Percentiles rank a stretch among this genome's conserved stretches.
Conservation (phyloP, 1,139 yeast species). For the Debaryomyces robertsiae region DNA sequence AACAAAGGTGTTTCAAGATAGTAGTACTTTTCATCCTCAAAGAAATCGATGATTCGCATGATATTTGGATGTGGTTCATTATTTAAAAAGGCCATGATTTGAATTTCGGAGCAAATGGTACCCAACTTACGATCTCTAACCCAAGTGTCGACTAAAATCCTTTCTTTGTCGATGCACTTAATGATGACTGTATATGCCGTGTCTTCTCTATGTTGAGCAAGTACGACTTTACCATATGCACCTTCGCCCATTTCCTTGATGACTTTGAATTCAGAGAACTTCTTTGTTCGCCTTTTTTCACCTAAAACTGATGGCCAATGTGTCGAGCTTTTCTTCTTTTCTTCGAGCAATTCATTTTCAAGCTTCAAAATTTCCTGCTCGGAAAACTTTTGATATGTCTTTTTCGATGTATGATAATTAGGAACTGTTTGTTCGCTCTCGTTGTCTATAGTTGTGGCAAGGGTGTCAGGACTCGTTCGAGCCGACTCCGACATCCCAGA, state of each 20-base stretch:
- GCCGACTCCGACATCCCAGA: slow-evolving; percentile 5
- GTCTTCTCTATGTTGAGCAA: slow-evolving; percentile 70
- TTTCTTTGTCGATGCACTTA: slow-evolving; percentile 87
- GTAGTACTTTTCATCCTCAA: slow-evolving; percentile 86
- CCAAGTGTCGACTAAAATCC: slow-evolving; percentile 96
- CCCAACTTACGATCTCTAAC: slow-evolving; percentile 89
- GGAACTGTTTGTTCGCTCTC: slow-evolving; percentile 7
- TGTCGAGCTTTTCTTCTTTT: slow-evolving; percentile 35
- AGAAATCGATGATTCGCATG: slow-evolving; percentile 80
- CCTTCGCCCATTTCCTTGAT: slow-evolving; percentile 90
- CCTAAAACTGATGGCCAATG: slow-evolving; percentile 65
- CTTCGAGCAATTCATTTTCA: slow-evolving; percentile 47
- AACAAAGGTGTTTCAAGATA: slow-evolving; percentile 90
- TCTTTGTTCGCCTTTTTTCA: slow-evolving; percentile 60
- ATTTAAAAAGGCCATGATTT: slow-evolving; percentile 79
- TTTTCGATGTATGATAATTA: slow-evolving; percentile 3
- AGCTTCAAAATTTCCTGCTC: slow-evolving; percentile 45
- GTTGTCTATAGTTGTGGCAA: slow-evolving; percentile 13
- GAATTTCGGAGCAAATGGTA: slow-evolving; percentile 92
- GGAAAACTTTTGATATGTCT: slow-evolving; percentile 22
- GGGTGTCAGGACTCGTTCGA: slow-evolving; percentile 10
- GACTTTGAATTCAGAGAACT: slow-evolving; percentile 68
- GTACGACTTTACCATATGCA: slow-evolving; percentile 89
- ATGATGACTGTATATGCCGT: slow-evolving; percentile 69
- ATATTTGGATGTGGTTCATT: slow-evolving; percentile 84